Percentiles rank a stretch among this genome's conserved stretches.
Conservation (phyloP, 768 basidiomycete genomes). For the Lentinula raphanica region DNA sequence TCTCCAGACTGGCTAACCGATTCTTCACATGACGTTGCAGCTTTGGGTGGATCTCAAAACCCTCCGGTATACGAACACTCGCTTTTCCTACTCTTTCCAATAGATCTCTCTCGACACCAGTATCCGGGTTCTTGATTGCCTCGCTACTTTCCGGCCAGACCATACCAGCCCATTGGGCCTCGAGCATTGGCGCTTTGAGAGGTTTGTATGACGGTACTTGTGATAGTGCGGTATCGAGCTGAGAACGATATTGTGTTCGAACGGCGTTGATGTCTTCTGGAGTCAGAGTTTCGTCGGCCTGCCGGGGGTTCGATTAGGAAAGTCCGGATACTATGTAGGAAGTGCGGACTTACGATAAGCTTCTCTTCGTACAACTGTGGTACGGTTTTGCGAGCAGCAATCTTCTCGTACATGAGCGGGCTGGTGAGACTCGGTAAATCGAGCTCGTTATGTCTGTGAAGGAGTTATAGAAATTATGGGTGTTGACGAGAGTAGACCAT, state of each 20-base stretch:
- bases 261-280: conserved; percentile 41
- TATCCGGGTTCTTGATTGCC: conserved; percentile 54
- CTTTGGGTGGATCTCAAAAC: conserved; percentile 76
- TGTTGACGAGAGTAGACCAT: not conserved
- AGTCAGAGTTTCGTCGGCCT: conserved; percentile 52
- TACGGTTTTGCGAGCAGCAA: conserved; percentile 69
- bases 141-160: conserved; percentile 57
- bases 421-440: conserved; percentile 85
- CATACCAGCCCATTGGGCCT: conserved; percentile 64
- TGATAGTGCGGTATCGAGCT: conserved; percentile 59
- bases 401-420: conserved; percentile 88
- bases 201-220: conserved; percentile 44
- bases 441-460: conserved; percentile 75
- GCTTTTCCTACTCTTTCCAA: conserved; percentile 58
- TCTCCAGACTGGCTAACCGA: conserved; percentile 63
- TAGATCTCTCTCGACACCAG: conserved; percentile 54
- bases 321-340: not conserved
- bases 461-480: not conserved
- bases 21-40: conserved; percentile 75
- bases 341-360: conserved; percentile 52
- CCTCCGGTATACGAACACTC: conserved; percentile 55
- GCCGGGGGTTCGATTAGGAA: not conserved
- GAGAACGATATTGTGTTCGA: conserved; percentile 53
- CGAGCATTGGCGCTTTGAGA: conserved; percentile 43
- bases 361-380: conserved; percentile 79